Evolutionary conservation across 176 grass and related monocot genomes (phyloP), one percentile per base, ranked within the genome.

Genomic region (Juncus effusus): DNA sequence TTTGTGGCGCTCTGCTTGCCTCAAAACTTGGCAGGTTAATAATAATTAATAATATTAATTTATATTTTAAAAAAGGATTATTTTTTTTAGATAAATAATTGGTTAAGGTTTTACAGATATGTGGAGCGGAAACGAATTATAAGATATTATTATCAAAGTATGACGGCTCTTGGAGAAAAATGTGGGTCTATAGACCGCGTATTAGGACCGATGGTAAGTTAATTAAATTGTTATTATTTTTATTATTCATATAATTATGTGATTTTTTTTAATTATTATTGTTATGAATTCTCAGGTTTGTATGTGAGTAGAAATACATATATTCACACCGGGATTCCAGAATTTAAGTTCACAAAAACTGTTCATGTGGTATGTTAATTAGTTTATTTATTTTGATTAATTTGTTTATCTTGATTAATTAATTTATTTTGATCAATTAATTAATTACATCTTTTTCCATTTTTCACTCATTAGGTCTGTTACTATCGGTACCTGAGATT

Each of bases 241-340:
- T 28, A 63, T 16, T 69, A 56, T 53, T 19, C 57, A 45, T 51
- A 14, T 67, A 51, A 7, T 39, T 10, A 52, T 51, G 38, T 10
- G 57, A 13, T 4, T 60, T 76, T 67, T 16, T 40, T n/a, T 40
- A 42, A 38, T 75, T 81, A 61, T 10, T 37, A 62, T 83, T 49
- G 38, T 60, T 11, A 11, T 55, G 42, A 64, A 74, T 83, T 60
- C 63, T 85, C 80, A 97, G 93, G 93, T 75, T 70, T 97, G 40
- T 97, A 97, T 84, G 88, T 97, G 19, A 97, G 88, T 77, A 83
- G 93, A 77, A 97, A 97, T 81, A 97, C 93, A 38, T 92, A 92
- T 69, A 92, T 97, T 77, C 84, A 91, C 78, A 82, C 93, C 39
- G 93, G 93, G 67, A 74, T 86, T 82, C 81, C 87, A 60, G 93